Base-by-base conservation (phyloP, 1,284 basidiomycete genomes). In the Vanrija humicola region DNA sequence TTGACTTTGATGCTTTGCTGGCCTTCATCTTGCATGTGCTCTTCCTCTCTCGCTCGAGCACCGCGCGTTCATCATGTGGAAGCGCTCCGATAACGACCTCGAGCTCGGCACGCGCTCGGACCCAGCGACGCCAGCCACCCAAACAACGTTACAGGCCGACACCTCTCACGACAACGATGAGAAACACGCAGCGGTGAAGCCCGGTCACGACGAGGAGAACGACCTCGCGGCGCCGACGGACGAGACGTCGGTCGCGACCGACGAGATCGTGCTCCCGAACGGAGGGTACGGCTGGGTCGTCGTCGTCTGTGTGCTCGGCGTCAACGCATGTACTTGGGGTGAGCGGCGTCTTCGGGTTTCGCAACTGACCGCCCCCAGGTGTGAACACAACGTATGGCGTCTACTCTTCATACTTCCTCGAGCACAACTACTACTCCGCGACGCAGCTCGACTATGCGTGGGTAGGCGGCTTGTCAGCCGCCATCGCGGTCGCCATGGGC, bases 331-430 rank as follows among this genome's bases (percentile, higher is more conserved):
- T 10, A 71, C 70, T 4, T 74, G 72, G 72, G 75, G 76, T 64
- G 57, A 66, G 64, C 25, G 46, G 43, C 23, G 14, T 16, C 16
- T 21, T 34, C 16, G n/a, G 18, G 21, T 23, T 10, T 15, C 18
- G 15, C 45, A 14, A n/a, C 14, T 14, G 46, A 23, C 29, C 55
- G 6, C 64, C 61, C 8, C 58, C 62, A 76, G 77, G 77, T 19
- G 65, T 74, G 57, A 78, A 78, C 57, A 77, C 77, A 6, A 75
- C 76, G 3, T 79, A 78, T 46, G 77, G 77, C 18, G 75, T 79
- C n/a, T 79, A 73, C 63, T 67, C 76, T 6, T 66, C 75, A 12
- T 78, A 72, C 57, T 79, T 78, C 53, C 64, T 73, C 16, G 51
- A 73, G 25, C 65, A 78, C 63, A 71, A 78, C 63, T 76, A 76